These are phyloP conservation scores for Aphanomyces cochlioides DNA, from an alignment of 352 stramenopile species.

Conservation along the genomic window DNA sequence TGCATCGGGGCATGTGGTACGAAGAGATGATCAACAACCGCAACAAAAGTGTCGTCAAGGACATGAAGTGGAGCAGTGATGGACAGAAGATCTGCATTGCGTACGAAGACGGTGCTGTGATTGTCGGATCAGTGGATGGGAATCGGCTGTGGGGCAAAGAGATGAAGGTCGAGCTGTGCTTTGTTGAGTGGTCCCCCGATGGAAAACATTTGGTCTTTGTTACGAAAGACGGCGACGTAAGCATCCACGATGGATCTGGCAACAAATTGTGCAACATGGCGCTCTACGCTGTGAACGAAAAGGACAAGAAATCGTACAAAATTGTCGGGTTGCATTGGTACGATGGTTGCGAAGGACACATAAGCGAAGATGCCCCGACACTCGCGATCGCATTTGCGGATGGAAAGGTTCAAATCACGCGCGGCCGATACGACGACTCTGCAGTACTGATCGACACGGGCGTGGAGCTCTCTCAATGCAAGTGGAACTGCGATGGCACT, in stretches of 20 bases:
- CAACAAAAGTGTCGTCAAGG: slow-evolving; percentile 90
- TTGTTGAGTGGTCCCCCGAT: slow-evolving; percentile 93
- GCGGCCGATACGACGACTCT: slow-evolving; percentile 78
- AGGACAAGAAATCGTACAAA: slow-evolving; percentile 45
- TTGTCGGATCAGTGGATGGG: slow-evolving; percentile 91
- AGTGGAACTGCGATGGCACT: slow-evolving; percentile 91
- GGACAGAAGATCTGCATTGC: slow-evolving; percentile 94
- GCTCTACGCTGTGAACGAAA: slow-evolving; percentile 70
- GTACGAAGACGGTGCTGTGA: slow-evolving; percentile 93
- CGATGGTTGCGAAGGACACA: slow-evolving; percentile 83
- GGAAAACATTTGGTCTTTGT: slow-evolving; percentile 86
- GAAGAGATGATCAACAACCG: slow-evolving; percentile 97
- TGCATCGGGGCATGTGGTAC: slow-evolving; percentile 92
- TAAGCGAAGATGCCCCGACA: slow-evolving; percentile 82
- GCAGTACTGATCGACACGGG: slow-evolving; percentile 89
- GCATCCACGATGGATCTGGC: slow-evolving; percentile 82
- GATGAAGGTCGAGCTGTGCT: slow-evolving; percentile 86
- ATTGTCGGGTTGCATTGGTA: slow-evolving; percentile 84
- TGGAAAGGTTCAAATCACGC: slow-evolving; percentile 88
- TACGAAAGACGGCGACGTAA: slow-evolving; percentile 76
- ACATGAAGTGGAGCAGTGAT: slow-evolving; percentile 94
- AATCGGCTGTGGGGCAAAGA: slow-evolving; percentile 94
- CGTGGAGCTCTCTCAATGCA: slow-evolving; percentile 75
- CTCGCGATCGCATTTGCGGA: slow-evolving; percentile 90
- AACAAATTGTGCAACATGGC: slow-evolving; percentile 81